A percentile compares a stretch with the other conserved stretches of the same genome.
These are phyloP conservation scores for Colletotrichum plurivorum DNA, from an alignment of 2,329 filamentous ascomycete genomes.

Conservation along the genomic window DNA sequence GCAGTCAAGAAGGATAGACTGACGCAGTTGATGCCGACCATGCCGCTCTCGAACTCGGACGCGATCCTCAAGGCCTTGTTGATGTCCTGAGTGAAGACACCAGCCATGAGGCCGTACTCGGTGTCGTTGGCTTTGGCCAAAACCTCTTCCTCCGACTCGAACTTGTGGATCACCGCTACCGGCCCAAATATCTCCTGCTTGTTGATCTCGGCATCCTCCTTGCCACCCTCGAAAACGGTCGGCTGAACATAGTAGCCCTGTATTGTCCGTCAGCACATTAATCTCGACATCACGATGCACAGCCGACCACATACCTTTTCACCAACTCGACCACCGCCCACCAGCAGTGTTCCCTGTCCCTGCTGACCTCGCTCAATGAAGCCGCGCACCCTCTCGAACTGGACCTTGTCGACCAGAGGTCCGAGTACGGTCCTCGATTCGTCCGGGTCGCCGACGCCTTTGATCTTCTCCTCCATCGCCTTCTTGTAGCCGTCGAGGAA, in stretches of 20 bases:
- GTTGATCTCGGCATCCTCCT: conserved; percentile 61
- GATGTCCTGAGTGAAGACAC: conserved; percentile 74
- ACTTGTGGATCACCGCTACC: conserved; percentile 67
- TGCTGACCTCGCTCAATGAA: conserved; percentile 60
- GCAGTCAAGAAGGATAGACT: conserved; percentile 53
- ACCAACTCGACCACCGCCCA: conserved; percentile 55
- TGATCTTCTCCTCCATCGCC: conserved; percentile 69
- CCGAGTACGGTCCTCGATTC: conserved; percentile 72
- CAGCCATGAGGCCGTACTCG: conserved; percentile 59
- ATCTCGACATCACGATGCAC: neutral
- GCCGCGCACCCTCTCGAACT: conserved; percentile 60
- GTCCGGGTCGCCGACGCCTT: conserved; percentile 74
- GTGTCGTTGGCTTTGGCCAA: conserved; percentile 69
- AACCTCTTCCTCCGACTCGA: conserved; percentile 70
- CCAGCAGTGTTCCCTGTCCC: conserved; percentile 53
- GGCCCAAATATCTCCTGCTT: conserved; percentile 72
- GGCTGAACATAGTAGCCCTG: conserved; percentile 61
- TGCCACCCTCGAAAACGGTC: conserved; percentile 60
- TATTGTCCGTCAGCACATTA: neutral
- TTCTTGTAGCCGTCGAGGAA: conserved; percentile 73
- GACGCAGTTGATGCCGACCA: conserved; percentile 76
- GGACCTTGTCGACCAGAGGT: conserved; percentile 64
- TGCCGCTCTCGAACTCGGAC: conserved; percentile 73
- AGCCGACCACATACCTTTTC: conserved; percentile 47
- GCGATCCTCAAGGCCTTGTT: conserved; percentile 71